Evolutionary conservation across 163 green algal genomes (phyloP), one percentile per base, ranked within the genome.

Genomic region (Prototheca wickerhamii): DNA sequence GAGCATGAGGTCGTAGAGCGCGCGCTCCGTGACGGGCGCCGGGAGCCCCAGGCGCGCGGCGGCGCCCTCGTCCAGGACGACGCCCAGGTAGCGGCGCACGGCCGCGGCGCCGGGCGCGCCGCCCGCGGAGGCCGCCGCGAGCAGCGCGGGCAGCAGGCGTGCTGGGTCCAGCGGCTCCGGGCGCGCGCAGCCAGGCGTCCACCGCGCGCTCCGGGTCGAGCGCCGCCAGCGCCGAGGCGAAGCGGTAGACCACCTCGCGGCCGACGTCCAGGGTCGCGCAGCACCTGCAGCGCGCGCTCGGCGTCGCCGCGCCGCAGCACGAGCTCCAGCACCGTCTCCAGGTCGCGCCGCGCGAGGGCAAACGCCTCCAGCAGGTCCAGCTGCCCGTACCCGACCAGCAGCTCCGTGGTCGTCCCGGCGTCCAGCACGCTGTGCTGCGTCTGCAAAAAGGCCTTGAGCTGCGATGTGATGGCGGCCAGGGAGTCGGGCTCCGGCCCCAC

Each of bases 1-100:
- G n/a, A 94, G 81, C 12, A 86, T 83, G 50, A 97, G 77, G 67
- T 97, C 91, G 75, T 96, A 86, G 18, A 97, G 74, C 7, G 87
- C 84, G 4, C 69, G 76, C 61, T 88, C 82, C n/a, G n/a, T n/a
- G n/a, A n/a, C n/a, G n/a, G n/a, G n/a, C n/a, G n/a, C n/a, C n/a
- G n/a, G n/a, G n/a, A n/a, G n/a, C n/a, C n/a, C n/a, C n/a, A n/a
- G n/a, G n/a, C n/a, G n/a, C n/a, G n/a, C n/a, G 7, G 55, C 46
- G 23, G 56, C 78, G 18, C 68, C 62, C 37, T 92, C 75, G 33
- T 61, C 65, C 3, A 95, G 67, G 26, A 81, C 88, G 49, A 76
- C 88, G 55, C 86, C 70, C 18, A 97, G 64, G 69, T 94, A 97
- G 30, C 83, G 74, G 26, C 95, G 65, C 20, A 83, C 85, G 25